Base-by-base conservation (phyloP, 2,329 filamentous ascomycete genomes). In the Diaporthe batatas region DNA sequence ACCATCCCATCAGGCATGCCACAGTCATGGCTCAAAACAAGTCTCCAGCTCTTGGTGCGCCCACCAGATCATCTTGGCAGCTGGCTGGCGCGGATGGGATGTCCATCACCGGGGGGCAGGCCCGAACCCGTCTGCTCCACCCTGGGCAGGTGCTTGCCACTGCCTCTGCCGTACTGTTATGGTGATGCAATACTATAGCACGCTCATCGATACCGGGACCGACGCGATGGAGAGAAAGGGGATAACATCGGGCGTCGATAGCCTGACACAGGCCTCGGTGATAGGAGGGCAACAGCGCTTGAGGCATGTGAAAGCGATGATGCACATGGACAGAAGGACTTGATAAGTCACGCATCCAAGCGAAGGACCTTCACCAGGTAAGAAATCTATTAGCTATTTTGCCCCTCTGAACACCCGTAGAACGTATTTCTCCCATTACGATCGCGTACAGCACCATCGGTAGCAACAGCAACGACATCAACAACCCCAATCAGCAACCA, bases 371-470 rank as follows among this genome's bases (percentile, higher is more conserved):
- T 47, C 16, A 51, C 70, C 12, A 21, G 25, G 16, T 36, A 18
- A 68, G 25, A 70, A 54, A 59, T 73, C 72, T 73, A 71, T 67
- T 68, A 65, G 44, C 58, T 73, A 73, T 67, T 64, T 71, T 71
- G 70, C 54, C 21, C 51, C 23, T 42, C 58, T 36, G 36, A 29
- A 67, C 57, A 54, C 44, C 58, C 4, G 36, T 21, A 51, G n/a
- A 68, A 68, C 49, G 18, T 55, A n/a, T 3, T 32, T 42, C 47
- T 16, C 58, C 32, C 23, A 51, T 71, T 59, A 57, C n/a, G 16
- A 5, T 39, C 39, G n/a, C 57, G 39, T 8, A 21, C 12, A 49
- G 53, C 44, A 39, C 47, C 59, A 47, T 7, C 25, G 12, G 14
- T 6, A 1, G 47, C n/a, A 39, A 53, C 21, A 36, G 29, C n/a